Conservation (phyloP, 177 flowering plant species). For the Vitis hybrid region DNA sequence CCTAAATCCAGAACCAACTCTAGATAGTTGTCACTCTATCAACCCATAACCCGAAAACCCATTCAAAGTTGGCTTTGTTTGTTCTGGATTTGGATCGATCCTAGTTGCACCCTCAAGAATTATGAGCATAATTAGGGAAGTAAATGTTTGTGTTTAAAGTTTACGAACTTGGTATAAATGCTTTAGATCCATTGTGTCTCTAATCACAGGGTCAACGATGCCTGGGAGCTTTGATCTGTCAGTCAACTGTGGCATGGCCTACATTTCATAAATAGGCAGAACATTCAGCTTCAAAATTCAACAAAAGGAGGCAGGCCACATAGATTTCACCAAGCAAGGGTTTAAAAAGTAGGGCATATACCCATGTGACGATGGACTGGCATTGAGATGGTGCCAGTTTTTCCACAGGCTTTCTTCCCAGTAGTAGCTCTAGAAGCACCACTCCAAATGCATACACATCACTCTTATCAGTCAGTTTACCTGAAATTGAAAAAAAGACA, state of each 20-base stretch:
- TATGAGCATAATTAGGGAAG: too few relatives aligned
- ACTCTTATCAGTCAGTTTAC: slow-evolving; percentile 93
- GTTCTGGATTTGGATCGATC: too few relatives aligned
- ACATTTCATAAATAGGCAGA: slow-evolving; percentile 23
- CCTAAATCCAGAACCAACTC: not conserved
- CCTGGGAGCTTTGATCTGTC: slow-evolving; percentile 88
- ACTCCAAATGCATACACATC: slow-evolving; percentile 97
- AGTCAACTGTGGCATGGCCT: slow-evolving; percentile 98
- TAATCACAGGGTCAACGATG: slow-evolving; percentile 84
- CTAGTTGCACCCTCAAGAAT: too few relatives aligned
- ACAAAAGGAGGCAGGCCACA: not conserved
- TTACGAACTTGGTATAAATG: slow-evolving; percentile 83
- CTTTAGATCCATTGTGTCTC: slow-evolving; percentile 79
- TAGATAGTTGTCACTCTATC: too few relatives aligned
- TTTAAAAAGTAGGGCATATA: slow-evolving; percentile 22
- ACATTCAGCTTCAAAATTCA: not conserved
- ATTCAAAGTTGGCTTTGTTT: too few relatives aligned
- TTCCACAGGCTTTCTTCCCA: slow-evolving; percentile 90
- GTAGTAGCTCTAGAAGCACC: slow-evolving; percentile 82
- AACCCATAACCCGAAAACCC: too few relatives aligned
- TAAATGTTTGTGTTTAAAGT: too few relatives aligned
- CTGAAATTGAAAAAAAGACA: slow-evolving; percentile 30
- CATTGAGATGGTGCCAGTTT: slow-evolving; percentile 73
- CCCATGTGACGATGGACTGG: slow-evolving; percentile 98
- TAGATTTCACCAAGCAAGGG: not conserved